Evolutionary conservation across 2,329 filamentous ascomycete genomes (phyloP), one percentile per base, ranked within the genome.

Genomic region (Arthroderma uncinatum): DNA sequence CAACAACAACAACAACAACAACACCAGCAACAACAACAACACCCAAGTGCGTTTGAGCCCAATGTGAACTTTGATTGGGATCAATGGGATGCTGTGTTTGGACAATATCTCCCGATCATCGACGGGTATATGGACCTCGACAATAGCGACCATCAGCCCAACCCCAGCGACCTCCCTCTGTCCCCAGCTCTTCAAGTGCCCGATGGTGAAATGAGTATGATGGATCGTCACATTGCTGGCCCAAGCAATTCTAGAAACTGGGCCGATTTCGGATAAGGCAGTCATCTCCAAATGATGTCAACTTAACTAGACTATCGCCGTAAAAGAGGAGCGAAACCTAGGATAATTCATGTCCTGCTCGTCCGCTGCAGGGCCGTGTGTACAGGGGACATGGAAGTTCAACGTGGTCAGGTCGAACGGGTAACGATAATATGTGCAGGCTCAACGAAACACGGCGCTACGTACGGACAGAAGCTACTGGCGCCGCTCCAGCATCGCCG

Each of bases 41-140:
- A 40, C 7, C 39, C 39, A n/a, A 47, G 52, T 28, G 21, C 42
- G 2, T 34, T 54, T 28, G 58, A 60, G 25, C 68, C 71, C 7
- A 74, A 73, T 48, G 55, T 74, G 19, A 71, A 74, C 56, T 77
- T 77, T 61, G 74, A 77, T 63, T 77, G 74, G 74, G 74, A 76
- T 55, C 69, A 74, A 61, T 77, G 74, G 74, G 74, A 77, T 55
- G 71, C 74, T 5, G 73, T 76, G 1, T 77, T 77, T 54, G 74
- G 74, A 1, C 73, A 76, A 56, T 73, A 75, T 58, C 63, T 75
- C 10, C 71, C 71, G 12, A 70, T 75, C 16, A 68, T 72, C 0
- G 73, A 74, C 58, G 73, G 74, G 36, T 58, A 73, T 10, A 73
- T 74, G 70, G 73, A 74, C 57, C 59, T 74, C 12, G 73, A 75